phyloP scores from a whole-genome alignment of 306 rosid genomes.

The Vachellia pachyceras region DNA sequence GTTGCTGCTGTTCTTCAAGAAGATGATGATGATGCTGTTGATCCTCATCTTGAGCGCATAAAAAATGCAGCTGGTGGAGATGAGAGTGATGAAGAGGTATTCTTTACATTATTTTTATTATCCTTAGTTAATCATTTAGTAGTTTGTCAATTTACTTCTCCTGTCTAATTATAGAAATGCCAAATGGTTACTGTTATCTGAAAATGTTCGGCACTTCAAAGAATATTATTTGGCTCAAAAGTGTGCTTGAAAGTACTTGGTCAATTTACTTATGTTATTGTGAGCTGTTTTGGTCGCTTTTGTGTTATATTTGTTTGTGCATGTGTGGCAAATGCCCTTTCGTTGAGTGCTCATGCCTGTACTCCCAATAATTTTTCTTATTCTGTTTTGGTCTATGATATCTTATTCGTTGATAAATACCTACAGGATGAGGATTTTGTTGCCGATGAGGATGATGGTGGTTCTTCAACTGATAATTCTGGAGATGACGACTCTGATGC shows the following conservation, averaged over 20 bases:
- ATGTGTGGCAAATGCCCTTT: background rate
- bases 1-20: constrained; percentile 85
- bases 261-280: background rate
- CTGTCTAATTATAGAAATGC: background rate
- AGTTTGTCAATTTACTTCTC: constrained; percentile 2
- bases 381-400: constrained; percentile 15
- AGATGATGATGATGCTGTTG: constrained; percentile 90
- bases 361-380: background rate
- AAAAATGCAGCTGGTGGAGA: constrained; percentile 87
- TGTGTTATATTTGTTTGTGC: background rate
- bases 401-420: constrained; percentile 35
- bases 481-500: constrained; percentile 90
- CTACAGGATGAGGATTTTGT: constrained; percentile 91
- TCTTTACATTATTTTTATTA: constrained; percentile 3
- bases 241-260: background rate
- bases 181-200: constrained; percentile 5
- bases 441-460: constrained; percentile 82
- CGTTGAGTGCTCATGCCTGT: background rate
- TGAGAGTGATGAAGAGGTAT: constrained; percentile 97
- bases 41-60: constrained; percentile 97
- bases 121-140: constrained; percentile 17
- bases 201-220: constrained; percentile 20
- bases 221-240: background rate
- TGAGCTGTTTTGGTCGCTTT: constrained; percentile 18
- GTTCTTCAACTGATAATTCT: constrained; percentile 98